A percentile compares a stretch with the other conserved stretches of the same genome.
Evolutionary conservation across 176 grass and related monocot species (phyloP).

Genomic region (Avena sativa): DNA sequence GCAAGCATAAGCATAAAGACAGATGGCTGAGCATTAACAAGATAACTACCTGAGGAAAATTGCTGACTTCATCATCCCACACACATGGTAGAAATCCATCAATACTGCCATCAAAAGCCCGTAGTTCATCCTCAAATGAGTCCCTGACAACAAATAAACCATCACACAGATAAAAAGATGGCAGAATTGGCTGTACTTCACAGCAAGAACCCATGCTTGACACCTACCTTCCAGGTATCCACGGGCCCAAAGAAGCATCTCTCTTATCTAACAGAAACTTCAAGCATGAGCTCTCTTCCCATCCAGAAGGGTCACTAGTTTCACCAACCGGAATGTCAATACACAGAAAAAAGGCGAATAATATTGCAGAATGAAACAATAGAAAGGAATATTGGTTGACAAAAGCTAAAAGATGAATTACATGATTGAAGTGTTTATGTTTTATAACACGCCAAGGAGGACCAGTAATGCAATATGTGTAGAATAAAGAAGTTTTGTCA

Average conservation of each 20-base stretch:
- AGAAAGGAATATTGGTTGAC: conserved; percentile 30
- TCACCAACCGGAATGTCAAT: conserved; percentile 40
- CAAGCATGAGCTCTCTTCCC: conserved; percentile 95
- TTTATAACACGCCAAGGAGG: conserved; percentile 1
- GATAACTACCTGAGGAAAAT: conserved; percentile 88
- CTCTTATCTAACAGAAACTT: conserved; percentile 94
- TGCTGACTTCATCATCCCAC: conserved; percentile 85
- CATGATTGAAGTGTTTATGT: background rate
- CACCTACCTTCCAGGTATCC: conserved; percentile 96
- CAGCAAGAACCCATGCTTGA: conserved; percentile 37
- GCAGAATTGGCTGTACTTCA: conserved; percentile 31
- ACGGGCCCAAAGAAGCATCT: conserved; percentile 88
- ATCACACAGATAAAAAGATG: conserved; percentile 36
- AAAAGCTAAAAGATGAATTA: background rate
- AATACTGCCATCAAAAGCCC: conserved; percentile 81
- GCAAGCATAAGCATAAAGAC: conserved; percentile 34
- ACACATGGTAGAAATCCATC: conserved; percentile 91
- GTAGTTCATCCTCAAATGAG: conserved; percentile 97
- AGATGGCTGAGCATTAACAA: conserved; percentile 34
- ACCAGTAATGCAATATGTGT: background rate
- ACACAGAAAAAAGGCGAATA: conserved; percentile 23
- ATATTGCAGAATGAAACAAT: conserved; percentile 19
- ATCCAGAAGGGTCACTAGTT: conserved; percentile 89
- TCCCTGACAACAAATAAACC: conserved; percentile 64
- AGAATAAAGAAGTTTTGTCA: conserved; percentile 6